Evolutionary conservation across 495 filamentous ascomycete species (phyloP).

Genomic region (Aspergillus cavernicola): DNA sequence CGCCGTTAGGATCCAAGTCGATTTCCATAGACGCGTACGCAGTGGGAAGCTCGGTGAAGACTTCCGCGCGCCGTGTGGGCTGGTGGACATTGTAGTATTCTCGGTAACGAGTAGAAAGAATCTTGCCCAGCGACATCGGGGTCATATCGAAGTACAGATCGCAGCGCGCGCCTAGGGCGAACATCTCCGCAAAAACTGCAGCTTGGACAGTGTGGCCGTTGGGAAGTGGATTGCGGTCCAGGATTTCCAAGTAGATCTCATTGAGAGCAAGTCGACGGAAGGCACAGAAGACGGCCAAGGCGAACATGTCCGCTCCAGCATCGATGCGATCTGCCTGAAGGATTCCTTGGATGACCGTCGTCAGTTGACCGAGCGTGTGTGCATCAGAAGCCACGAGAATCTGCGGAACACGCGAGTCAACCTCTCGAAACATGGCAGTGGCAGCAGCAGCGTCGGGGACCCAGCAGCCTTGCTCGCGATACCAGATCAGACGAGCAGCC

Average conservation of each 20-base stretch:
- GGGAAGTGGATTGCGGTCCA: conserved; percentile 16
- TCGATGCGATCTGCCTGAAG: conserved; percentile 8
- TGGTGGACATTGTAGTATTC: conserved; percentile 14
- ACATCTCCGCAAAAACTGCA: conserved; percentile 16
- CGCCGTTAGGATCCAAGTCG: conserved; percentile 13
- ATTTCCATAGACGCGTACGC: conserved; percentile 18
- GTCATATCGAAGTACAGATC: conserved; percentile 19
- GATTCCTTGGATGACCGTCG: neutral
- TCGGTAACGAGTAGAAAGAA: conserved; percentile 9
- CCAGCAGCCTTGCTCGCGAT: conserved; percentile 13
- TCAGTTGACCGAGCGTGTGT: conserved; percentile 5
- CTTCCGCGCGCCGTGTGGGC: conserved; percentile 13
- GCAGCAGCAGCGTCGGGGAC: neutral
- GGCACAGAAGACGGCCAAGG: conserved; percentile 14
- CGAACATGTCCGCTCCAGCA: conserved; percentile 8
- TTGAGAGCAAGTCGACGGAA: conserved; percentile 13
- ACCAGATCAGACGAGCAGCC: conserved; percentile 13
- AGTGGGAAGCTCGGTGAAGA: conserved; percentile 16
- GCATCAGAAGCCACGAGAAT: conserved; percentile 9
- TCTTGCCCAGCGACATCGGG: conserved; percentile 13
- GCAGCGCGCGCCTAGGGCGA: conserved; percentile 13
- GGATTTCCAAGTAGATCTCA: conserved; percentile 16
- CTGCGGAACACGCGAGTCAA: conserved; percentile 6
- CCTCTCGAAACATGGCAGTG: conserved; percentile 2
- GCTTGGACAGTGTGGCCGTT: conserved; percentile 15